phyloP scores from a whole-genome alignment of 176 grass and related monocot species.

The Ananas comosus region DNA sequence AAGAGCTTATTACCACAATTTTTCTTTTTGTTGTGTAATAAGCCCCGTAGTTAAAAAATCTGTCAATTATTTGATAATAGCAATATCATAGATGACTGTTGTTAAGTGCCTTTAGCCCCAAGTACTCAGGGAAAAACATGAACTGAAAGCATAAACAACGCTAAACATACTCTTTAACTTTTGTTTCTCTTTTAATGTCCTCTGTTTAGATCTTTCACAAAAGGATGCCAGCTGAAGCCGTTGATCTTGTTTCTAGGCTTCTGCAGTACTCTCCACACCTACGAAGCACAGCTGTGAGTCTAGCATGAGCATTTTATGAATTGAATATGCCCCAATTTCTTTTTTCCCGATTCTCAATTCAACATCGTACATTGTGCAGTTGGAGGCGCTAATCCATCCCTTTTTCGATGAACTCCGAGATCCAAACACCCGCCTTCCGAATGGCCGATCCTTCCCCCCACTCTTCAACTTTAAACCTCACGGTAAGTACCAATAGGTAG shows the following conservation, averaged over 20 bases:
- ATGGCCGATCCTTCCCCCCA: slow-evolving; percentile 52
- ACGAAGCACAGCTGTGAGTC: slow-evolving; percentile 53
- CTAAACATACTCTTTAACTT: too few species aligned
- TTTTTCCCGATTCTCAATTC: not conserved
- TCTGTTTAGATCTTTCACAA: slow-evolving; percentile 39
- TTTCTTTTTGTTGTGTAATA: too few species aligned
- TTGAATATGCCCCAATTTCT: not conserved
- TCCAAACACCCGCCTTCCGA: slow-evolving; percentile 48
- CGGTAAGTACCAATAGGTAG: slow-evolving; percentile 23
- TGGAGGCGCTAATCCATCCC: slow-evolving; percentile 53
- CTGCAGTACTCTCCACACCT: slow-evolving; percentile 74
- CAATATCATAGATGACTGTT: too few species aligned
- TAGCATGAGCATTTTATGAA: not conserved
- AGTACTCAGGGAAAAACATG: too few species aligned
- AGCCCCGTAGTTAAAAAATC: too few species aligned
- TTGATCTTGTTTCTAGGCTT: slow-evolving; percentile 68
- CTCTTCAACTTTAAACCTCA: slow-evolving; percentile 70
- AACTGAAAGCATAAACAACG: too few species aligned
- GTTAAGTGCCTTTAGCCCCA: too few species aligned
- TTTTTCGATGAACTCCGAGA: slow-evolving; percentile 67
- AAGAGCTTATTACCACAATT: too few species aligned
- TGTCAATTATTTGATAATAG: too few species aligned
- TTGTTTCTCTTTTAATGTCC: not conserved
- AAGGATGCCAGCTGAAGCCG: slow-evolving; percentile 57
- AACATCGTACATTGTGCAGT: slow-evolving; percentile 18